phyloP scores from a whole-genome alignment of 2,329 filamentous ascomycete genomes.

The Rutstroemia sp. region DNA sequence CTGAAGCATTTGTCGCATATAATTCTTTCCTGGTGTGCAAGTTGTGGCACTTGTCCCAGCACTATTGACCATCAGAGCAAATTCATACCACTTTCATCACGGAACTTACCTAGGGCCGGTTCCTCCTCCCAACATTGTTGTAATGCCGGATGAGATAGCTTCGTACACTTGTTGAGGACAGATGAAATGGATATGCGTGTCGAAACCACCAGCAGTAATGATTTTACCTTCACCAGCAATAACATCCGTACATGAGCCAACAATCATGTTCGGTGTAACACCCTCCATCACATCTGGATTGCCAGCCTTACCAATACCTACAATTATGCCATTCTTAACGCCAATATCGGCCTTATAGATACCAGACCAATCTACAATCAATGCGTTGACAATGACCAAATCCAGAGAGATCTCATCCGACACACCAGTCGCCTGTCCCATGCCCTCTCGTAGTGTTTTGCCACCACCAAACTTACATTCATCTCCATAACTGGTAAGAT shows the following conservation, averaged over 20 bases:
- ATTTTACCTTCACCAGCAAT: slow-evolving; percentile 88
- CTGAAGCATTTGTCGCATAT: slow-evolving; percentile 85
- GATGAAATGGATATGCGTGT: slow-evolving; percentile 90
- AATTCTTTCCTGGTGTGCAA: slow-evolving; percentile 78
- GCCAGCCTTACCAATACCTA: slow-evolving; percentile 86
- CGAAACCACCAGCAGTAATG: slow-evolving; percentile 81
- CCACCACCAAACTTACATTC: slow-evolving; percentile 94
- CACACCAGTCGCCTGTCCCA: slow-evolving; percentile 84
- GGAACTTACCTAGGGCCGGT: slow-evolving; percentile 68
- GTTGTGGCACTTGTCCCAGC: slow-evolving; percentile 89
- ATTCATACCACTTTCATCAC: background rate
- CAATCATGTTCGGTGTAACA: slow-evolving; percentile 68
- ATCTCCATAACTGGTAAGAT: slow-evolving; percentile 78
- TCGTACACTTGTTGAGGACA: slow-evolving; percentile 88
- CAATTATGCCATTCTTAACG: slow-evolving; percentile 79
- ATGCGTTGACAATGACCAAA: slow-evolving; percentile 79
- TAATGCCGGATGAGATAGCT: slow-evolving; percentile 76
- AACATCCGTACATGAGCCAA: slow-evolving; percentile 86
- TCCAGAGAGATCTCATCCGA: slow-evolving; percentile 68
- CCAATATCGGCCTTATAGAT: slow-evolving; percentile 98
- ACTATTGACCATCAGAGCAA: slow-evolving; percentile 34
- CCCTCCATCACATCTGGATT: slow-evolving; percentile 97
- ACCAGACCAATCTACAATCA: slow-evolving; percentile 84
- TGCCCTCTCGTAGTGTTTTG: slow-evolving; percentile 88
- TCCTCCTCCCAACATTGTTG: slow-evolving; percentile 83